Percentiles rank a stretch among this genome's conserved stretches.
These are phyloP conservation scores for Kodamaea fungicola DNA, from an alignment of 1,139 yeast species.

Conservation along the genomic window DNA sequence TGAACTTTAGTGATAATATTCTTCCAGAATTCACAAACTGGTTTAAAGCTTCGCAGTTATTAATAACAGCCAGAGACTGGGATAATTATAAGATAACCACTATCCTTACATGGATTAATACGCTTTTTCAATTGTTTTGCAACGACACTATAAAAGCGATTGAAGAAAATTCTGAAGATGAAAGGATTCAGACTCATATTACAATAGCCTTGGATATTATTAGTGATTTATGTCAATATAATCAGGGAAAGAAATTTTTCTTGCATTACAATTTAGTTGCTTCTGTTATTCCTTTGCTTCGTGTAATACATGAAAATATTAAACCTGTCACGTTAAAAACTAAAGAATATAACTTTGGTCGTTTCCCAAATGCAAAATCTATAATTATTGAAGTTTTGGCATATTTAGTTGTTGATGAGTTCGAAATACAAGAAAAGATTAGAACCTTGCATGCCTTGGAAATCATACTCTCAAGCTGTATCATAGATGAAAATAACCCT, in stretches of 20 bases:
- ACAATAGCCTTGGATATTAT: constrained; percentile 44
- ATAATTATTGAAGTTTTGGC: constrained; percentile 61
- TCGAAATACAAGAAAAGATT: constrained; percentile 60
- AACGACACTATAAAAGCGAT: constrained; percentile 6
- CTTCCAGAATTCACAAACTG: constrained; percentile 8
- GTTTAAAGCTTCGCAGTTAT: constrained; percentile 34
- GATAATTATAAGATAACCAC: constrained; percentile 47
- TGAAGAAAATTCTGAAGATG: constrained; percentile 2
- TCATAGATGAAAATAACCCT: constrained; percentile 85
- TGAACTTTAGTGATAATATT: constrained; percentile 6
- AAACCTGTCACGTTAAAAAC: constrained; percentile 14
- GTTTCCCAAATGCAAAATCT: constrained; percentile 60
- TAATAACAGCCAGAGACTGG: constrained; percentile 53
- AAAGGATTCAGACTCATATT: constrained; percentile 4
- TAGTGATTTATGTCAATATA: constrained; percentile 48
- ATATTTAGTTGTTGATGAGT: constrained; percentile 48
- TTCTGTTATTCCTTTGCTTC: constrained; percentile 41
- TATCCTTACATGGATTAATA: constrained; percentile 53
- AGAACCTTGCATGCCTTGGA: constrained; percentile 68
- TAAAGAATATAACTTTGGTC: constrained; percentile 14
- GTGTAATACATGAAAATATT: constrained; percentile 48
- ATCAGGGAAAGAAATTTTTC: constrained; percentile 51
- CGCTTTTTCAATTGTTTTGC: constrained; percentile 27
- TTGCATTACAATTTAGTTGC: constrained; percentile 49
- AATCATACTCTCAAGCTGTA: constrained; percentile 72